Evolutionary conservation across 192 early-diverging fungal species (phyloP), one percentile per base, ranked within the genome.

Genomic region (Coemansia sp.): DNA sequence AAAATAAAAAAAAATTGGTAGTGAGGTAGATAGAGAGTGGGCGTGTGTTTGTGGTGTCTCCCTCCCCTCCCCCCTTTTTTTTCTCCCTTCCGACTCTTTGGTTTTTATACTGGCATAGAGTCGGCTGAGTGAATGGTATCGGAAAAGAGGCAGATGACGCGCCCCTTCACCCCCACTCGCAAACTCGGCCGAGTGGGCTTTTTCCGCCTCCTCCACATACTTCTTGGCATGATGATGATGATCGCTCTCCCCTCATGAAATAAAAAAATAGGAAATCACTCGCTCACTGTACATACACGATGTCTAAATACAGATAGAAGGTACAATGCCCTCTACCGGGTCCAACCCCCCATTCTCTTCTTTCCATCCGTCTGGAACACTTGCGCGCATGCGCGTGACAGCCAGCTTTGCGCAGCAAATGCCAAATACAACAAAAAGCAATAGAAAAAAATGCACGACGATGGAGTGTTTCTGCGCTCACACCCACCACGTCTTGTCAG

Each of bases 81-180:
- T n/a, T n/a, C n/a, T n/a, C n/a, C n/a, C n/a, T n/a, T n/a, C n/a
- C n/a, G n/a, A n/a, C n/a, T n/a, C n/a, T n/a, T n/a, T n/a, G n/a
- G n/a, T n/a, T n/a, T n/a, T n/a, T n/a, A n/a, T n/a, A n/a, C n/a
- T n/a, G n/a, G n/a, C n/a, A n/a, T n/a, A n/a, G n/a, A n/a, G n/a
- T 51, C 47, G 47, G 47, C 47, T 27, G 9, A 12, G 24, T 3
- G 24, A 5, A 38, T 7, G 37, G 24, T 15, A 43, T 43, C 6
- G 19, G 19, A 43, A 43, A 43, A n/a, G n/a, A 43, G 19, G 47
- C 47, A 51, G 47, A 51, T 51, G 47, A 51, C n/a, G n/a, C n/a
- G n/a, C n/a, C n/a, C 37, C 37, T 38, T 38, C 10, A 7, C 37
- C 37, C 10, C 37, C 37, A 5, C 37, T 38, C 10, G 37, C 6